These are phyloP conservation scores for Sporobolomyces pararoseus DNA, from an alignment of 768 basidiomycete species.

Conservation along the genomic window DNA sequence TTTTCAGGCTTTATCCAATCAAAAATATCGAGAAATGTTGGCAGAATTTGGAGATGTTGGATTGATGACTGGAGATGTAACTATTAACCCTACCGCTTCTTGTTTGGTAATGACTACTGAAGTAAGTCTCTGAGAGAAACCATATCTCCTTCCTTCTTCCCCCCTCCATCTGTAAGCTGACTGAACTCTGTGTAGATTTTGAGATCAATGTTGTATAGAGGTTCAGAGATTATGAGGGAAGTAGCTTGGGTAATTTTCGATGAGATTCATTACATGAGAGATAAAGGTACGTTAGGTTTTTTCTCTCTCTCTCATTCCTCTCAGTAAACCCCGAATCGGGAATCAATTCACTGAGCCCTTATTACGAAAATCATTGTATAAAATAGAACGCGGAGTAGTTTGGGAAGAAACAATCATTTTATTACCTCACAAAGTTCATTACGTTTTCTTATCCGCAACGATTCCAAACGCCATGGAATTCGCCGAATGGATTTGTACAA, in stretches of 20 bases:
- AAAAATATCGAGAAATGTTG: constrained; percentile 97
- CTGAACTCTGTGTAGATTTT: constrained; percentile 64
- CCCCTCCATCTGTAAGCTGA: neutral
- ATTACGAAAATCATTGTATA: no score
- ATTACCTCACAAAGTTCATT: constrained; percentile 89
- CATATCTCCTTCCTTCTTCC: no score
- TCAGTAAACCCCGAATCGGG: no score
- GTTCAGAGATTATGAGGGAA: constrained; percentile 98
- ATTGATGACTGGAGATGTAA: constrained; percentile 98
- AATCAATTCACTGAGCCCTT: no score
- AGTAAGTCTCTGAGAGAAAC: no score
- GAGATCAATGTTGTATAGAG: constrained; percentile 96
- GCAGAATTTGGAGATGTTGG: constrained; percentile 98
- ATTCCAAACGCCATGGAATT: constrained; percentile 99
- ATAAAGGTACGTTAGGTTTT: constrained; percentile 57
- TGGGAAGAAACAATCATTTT: constrained; percentile 99
- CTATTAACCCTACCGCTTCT: constrained; percentile 92
- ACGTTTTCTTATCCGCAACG: constrained; percentile 97
- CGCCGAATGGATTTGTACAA: constrained; percentile 96
- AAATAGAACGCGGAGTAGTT: constrained; percentile 91
- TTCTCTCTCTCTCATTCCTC: neutral
- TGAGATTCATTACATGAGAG: constrained; percentile 99
- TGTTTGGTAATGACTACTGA: constrained; percentile 99
- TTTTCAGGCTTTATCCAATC: constrained; percentile 87
- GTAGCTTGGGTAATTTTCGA: constrained; percentile 99